Conservation (phyloP, 1,284 basidiomycete genomes). For the Heterobasidion irregulare region DNA sequence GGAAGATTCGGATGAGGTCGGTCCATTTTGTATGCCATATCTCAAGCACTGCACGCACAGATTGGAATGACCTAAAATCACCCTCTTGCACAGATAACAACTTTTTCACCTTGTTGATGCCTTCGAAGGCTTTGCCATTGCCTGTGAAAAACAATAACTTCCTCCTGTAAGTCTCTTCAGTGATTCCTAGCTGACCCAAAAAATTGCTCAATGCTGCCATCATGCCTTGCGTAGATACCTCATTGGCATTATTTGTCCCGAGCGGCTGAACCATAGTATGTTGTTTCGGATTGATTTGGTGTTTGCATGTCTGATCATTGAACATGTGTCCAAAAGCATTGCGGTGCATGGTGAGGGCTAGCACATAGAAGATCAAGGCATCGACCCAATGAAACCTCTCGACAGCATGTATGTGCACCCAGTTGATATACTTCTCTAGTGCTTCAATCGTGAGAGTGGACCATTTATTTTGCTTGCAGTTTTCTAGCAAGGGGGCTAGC, state of each 20-base stretch:
- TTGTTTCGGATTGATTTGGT: constrained; percentile 7
- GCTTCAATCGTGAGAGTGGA: constrained; percentile 3
- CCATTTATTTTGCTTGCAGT: background rate
- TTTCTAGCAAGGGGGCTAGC: background rate
- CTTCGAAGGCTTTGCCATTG: constrained; percentile 12
- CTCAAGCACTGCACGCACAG: constrained; percentile 7
- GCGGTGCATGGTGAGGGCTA: background rate
- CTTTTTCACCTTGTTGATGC: constrained; percentile 4
- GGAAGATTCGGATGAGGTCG: constrained; percentile 5
- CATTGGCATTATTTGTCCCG: constrained; percentile 10
- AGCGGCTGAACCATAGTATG: constrained; percentile 10
- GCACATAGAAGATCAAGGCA: constrained; percentile 7
- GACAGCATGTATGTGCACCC: background rate
- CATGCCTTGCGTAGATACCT: constrained; percentile 10
- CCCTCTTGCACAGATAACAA: constrained; percentile 1
- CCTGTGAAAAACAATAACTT: constrained; percentile 4
- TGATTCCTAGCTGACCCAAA: constrained; percentile 8
- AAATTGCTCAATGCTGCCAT: constrained; percentile 10
- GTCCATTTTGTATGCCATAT: constrained; percentile 16
- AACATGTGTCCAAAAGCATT: background rate
- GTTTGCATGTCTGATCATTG: background rate
- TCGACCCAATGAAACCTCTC: constrained; percentile 3
- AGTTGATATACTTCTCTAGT: constrained; percentile 5
- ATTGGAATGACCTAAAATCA: constrained; percentile 5
- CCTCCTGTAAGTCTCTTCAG: background rate